Evolutionary conservation across 2,329 filamentous ascomycete species (phyloP).

Genomic region (Aphanocladium album): DNA sequence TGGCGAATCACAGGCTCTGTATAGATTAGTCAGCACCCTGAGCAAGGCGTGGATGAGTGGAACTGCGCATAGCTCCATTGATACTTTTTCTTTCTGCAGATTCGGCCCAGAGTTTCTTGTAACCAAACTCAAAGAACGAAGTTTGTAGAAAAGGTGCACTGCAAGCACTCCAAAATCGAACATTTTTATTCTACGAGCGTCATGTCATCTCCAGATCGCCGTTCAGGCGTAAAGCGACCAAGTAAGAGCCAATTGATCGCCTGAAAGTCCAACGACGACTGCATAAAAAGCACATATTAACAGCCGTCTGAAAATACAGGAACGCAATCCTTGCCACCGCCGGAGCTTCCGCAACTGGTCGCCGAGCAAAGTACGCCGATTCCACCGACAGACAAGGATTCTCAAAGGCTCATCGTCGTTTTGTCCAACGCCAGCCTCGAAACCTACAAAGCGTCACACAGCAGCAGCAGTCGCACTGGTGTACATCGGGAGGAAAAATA

Average conservation of each 20-base stretch:
- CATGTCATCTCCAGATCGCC: constrained; percentile 38
- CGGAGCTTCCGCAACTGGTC: constrained; percentile 82
- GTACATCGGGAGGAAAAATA: constrained; percentile 86
- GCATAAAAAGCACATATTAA: neutral
- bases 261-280: neutral
- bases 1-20: neutral
- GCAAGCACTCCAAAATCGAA: neutral
- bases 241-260: constrained; percentile 28
- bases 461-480: constrained; percentile 58
- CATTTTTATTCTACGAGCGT: constrained; percentile 4
- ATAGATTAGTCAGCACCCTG: constrained; percentile 3
- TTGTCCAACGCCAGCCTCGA: constrained; percentile 96
- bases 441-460: constrained; percentile 88
- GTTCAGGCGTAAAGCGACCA: constrained; percentile 38
- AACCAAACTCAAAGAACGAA: neutral
- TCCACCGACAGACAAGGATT: constrained; percentile 79
- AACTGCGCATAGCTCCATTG: neutral
- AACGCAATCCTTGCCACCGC: constrained; percentile 92
- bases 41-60: neutral
- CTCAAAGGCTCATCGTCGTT: constrained; percentile 87
- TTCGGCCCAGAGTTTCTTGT: neutral
- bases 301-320: constrained; percentile 40
- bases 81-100: constrained; percentile 2
- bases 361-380: constrained; percentile 90
- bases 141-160: neutral